Conservation (phyloP, 768 basidiomycete genomes). For the Asterophora lycoperdoides region DNA sequence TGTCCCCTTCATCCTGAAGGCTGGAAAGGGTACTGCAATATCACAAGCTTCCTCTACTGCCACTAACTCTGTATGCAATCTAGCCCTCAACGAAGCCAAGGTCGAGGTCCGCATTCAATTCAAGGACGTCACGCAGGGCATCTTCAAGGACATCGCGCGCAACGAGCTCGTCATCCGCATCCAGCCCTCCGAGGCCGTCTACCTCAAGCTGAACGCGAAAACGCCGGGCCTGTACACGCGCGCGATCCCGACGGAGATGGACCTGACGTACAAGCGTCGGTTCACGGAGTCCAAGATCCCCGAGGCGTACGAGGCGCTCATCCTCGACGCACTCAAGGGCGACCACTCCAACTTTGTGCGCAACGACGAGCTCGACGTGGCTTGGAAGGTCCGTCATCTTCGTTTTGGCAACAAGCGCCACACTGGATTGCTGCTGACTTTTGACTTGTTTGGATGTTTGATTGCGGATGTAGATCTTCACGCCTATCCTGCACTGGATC, state of each 20-base stretch:
- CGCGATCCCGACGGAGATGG: slow-evolving; percentile 95
- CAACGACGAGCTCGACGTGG: slow-evolving; percentile 93
- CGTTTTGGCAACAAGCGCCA: background rate
- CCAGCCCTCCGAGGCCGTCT: slow-evolving; percentile 94
- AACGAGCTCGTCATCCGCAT: slow-evolving; percentile 98
- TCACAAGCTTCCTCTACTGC: background rate
- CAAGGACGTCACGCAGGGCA: slow-evolving; percentile 95
- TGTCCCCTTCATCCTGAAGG: slow-evolving; percentile 97
- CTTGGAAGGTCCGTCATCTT: slow-evolving; percentile 78
- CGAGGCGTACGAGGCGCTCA: slow-evolving; percentile 94
- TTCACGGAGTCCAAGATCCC: slow-evolving; percentile 91
- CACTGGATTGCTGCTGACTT: slow-evolving; percentile 3
- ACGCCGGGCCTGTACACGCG: slow-evolving; percentile 87
- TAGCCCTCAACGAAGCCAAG: slow-evolving; percentile 97
- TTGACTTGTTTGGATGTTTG: background rate
- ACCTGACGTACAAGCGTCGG: slow-evolving; percentile 94
- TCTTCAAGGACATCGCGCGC: slow-evolving; percentile 93
- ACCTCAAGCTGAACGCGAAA: slow-evolving; percentile 96
- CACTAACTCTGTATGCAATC: slow-evolving; percentile 6
- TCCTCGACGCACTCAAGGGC: slow-evolving; percentile 94
- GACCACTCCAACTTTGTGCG: slow-evolving; percentile 99
- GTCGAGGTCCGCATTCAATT: slow-evolving; percentile 98
- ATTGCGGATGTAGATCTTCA: slow-evolving; percentile 65
- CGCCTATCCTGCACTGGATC: slow-evolving; percentile 94
- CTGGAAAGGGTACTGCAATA: slow-evolving; percentile 78